These are phyloP conservation scores for Hypsizygus marmoreus DNA, from an alignment of 768 basidiomycete genomes.

Conservation along the genomic window DNA sequence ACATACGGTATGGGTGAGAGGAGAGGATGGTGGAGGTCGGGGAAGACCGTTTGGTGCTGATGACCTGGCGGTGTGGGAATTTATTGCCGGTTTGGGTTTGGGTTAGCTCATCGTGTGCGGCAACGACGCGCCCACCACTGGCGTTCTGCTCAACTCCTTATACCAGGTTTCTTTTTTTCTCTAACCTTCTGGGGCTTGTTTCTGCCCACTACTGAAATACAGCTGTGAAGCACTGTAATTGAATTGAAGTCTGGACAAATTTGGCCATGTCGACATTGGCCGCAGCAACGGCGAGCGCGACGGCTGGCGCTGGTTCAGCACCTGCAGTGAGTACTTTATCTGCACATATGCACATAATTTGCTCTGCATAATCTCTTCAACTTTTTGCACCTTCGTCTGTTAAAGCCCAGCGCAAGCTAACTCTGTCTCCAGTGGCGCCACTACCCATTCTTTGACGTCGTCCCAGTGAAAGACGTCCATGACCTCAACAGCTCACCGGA, in stretches of 20 bases:
- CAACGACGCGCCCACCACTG: not conserved
- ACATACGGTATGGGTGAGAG: slow-evolving; percentile 12
- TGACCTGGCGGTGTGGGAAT: slow-evolving; percentile 34
- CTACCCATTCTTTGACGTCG: slow-evolving; percentile 86
- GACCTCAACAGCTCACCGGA: slow-evolving; percentile 76
- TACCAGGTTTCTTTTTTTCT: not conserved
- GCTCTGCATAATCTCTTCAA: not conserved
- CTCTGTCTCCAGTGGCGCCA: slow-evolving; percentile 69
- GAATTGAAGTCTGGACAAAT: too few relatives aligned
- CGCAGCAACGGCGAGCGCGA: slow-evolving; percentile 26
- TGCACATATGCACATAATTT: not conserved
- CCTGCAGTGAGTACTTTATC: slow-evolving; percentile 31
- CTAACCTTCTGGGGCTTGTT: too few relatives aligned
- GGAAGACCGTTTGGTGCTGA: slow-evolving; percentile 41
- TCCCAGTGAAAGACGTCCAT: slow-evolving; percentile 76
- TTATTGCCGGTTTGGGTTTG: slow-evolving; percentile 19
- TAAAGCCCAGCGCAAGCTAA: too few relatives aligned
- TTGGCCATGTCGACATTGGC: slow-evolving; percentile 24
- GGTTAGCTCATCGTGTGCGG: slow-evolving; percentile 4
- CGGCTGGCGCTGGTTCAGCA: slow-evolving; percentile 24
- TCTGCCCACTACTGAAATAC: too few relatives aligned
- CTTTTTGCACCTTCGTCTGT: not conserved
- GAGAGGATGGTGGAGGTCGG: slow-evolving; percentile 35
- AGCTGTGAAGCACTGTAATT: too few relatives aligned
- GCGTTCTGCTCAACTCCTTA: not conserved